Base-by-base conservation (phyloP, 225 moss, liverwort and hornwort genomes). In the Marchantia polymorpha region DNA sequence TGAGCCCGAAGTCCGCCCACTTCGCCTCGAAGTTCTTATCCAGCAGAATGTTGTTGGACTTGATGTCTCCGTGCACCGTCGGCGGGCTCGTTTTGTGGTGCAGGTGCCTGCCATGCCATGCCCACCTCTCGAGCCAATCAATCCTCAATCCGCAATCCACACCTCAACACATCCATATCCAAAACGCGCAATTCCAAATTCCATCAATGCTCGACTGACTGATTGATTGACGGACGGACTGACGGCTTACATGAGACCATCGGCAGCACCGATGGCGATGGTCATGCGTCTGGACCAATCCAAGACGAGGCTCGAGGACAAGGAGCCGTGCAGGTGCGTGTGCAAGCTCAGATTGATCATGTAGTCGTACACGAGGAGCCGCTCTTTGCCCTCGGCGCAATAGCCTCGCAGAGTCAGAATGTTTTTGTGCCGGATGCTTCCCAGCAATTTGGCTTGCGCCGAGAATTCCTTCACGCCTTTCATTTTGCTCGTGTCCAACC, bases 221-320 rank as follows among this genome's bases (percentile, higher is more conserved):
- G n/a, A n/a, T n/a, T n/a, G n/a, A n/a, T n/a, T n/a, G n/a, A n/a
- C n/a, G n/a, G n/a, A n/a, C n/a, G n/a, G n/a, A n/a, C n/a, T n/a
- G 25, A 27, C 12, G 29, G 75, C 86, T 86, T 73, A 86, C 81
- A 83, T 85, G 15, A 88, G 85, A 19, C 88, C 88, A 59, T 88
- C 88, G 3, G 88, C 88, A 29, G 88, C 84, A 78, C 85, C 88
- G 56, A 88, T 81, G 22, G 88, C 88, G 55, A 88, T 85, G 63
- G 64, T 83, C 81, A 88, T 85, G 51, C 88, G 80, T 75, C 59
- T 75, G 5, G 77, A 50, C 88, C 88, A 88, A 46, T 83, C 78
- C 15, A 85, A 46, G 16, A 63, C 50, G 9, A 78, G 47, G 30
- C 47, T 64, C 2, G 84, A 80, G 16, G 88, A 83, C 50, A 78